Evolutionary conservation across 2,329 filamentous ascomycete species (phyloP), one percentile per base, ranked within the genome.

Genomic region (Purpureocillium lavendulum): DNA sequence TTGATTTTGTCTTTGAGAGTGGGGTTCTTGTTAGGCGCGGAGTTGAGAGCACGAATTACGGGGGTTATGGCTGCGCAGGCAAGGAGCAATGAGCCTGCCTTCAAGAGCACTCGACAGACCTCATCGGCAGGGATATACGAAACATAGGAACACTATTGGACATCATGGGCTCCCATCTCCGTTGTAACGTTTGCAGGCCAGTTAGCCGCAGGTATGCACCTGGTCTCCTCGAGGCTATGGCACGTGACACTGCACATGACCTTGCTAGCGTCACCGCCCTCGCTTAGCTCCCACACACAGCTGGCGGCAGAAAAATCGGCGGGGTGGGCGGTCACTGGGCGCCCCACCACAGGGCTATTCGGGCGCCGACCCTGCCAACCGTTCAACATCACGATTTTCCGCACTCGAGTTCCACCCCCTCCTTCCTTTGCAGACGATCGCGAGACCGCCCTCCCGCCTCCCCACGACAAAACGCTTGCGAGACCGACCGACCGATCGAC

Each of bases 321-420:
- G 58, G 59, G 59, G 59, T 58, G 53, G 44, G 15, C 24, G 28
- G 38, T 37, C 46, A 39, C 43, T 48, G 41, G 39, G 39, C 39
- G 52, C 58, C 60, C 60, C 60, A 59, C 60, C 52, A 54, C 50
- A 62, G 60, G 60, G 60, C 57, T 63, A 60, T 58, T 60, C 54
- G 49, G 48, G 45, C 49, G 47, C 46, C 52, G 53, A 56, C 52
- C 51, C 54, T 58, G 54, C 45, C 44, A 44, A 40, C 40, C 50
- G 41, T 38, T 48, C 45, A 51, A 44, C 42, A 51, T 60, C 53
- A 57, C 39, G 21, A 49, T 48, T 51, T 49, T 49, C 38, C 41
- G 36, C 30, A 33, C 30, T 48, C 45, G 40, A 48, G 48, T 54
- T 49, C 49, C 48, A 43, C 42, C 44, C 39, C 46, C 47, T 44